phyloP scores from a whole-genome alignment of 2,329 filamentous ascomycete species.

The Ascochyta fabae region DNA sequence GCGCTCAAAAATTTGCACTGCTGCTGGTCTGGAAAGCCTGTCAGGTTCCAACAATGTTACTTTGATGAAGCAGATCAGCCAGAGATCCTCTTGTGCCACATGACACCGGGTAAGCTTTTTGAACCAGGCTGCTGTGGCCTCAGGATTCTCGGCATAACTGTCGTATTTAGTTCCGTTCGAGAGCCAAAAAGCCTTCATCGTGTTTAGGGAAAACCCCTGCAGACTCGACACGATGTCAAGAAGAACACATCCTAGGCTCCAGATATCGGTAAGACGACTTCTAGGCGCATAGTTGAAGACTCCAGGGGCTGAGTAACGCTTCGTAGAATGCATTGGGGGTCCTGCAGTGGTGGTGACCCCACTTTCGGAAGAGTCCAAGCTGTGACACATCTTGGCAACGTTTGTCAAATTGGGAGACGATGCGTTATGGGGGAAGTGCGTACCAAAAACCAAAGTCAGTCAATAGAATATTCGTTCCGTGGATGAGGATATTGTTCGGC shows the following conservation, averaged over 20 bases:
- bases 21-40: neutral
- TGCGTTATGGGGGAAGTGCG: neutral
- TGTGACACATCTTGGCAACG: neutral
- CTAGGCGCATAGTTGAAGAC: constrained; percentile 16
- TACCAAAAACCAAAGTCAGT: constrained; percentile 30
- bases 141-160: constrained; percentile 22
- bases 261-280: constrained; percentile 25
- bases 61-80: neutral
- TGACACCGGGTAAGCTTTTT: neutral
- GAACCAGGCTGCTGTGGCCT: constrained; percentile 9
- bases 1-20: neutral
- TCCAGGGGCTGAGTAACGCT: constrained; percentile 29
- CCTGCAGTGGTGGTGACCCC: constrained; percentile 22
- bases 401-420: too few relatives aligned
- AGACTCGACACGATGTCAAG: constrained; percentile 23
- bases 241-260: constrained; percentile 24
- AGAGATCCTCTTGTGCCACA: neutral
- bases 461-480: constrained; percentile 22
- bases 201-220: neutral
- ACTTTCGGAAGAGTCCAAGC: constrained; percentile 28
- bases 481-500: constrained; percentile 28
- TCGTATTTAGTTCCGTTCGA: constrained; percentile 14
- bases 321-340: constrained; percentile 13
- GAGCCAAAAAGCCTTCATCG: constrained; percentile 14
- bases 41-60: neutral